Percentiles rank a stretch among this genome's conserved stretches.
These are phyloP conservation scores for Blumeria graminis DNA, from an alignment of 2,329 filamentous ascomycete species.

Conservation along the genomic window DNA sequence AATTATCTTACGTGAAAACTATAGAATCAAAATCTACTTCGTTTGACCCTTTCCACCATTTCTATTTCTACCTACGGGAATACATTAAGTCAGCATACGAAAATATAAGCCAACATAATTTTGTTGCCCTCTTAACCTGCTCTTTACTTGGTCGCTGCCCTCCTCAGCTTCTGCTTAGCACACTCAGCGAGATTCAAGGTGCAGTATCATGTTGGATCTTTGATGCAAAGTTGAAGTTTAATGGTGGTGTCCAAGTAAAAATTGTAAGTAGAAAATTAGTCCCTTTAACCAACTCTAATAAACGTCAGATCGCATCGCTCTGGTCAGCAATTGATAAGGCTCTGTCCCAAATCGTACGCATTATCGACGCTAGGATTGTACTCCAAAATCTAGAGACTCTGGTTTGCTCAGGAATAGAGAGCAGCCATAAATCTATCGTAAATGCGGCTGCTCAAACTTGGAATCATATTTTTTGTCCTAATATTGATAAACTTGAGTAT, in stretches of 20 bases:
- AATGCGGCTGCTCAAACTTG: constrained; percentile 34
- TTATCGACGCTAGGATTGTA: constrained; percentile 18
- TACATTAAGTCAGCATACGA: constrained; percentile 28
- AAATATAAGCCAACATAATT: constrained; percentile 21
- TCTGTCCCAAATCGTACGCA: constrained; percentile 16
- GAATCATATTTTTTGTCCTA: constrained; percentile 43
- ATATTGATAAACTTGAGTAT: constrained; percentile 31
- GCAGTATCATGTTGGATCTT: constrained; percentile 39
- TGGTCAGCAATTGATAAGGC: constrained; percentile 25
- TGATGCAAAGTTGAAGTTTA: constrained; percentile 25
- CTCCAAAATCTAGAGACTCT: constrained; percentile 29
- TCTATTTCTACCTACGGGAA: constrained; percentile 35
- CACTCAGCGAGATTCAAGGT: constrained; percentile 34
- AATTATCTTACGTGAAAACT: constrained; percentile 36
- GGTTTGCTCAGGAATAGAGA: constrained; percentile 30
- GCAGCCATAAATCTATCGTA: constrained; percentile 29
- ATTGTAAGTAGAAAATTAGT: constrained; percentile 19
- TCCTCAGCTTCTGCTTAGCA: constrained; percentile 25
- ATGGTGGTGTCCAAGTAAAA: constrained; percentile 19
- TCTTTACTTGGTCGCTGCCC: constrained; percentile 18
- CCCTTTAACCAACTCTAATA: neutral
- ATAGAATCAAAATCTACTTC: constrained; percentile 15
- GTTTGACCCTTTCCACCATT: constrained; percentile 38
- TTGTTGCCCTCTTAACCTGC: constrained; percentile 22
- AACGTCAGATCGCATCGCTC: constrained; percentile 20